Percentiles rank a stretch among this genome's conserved stretches.
Conservation (phyloP, 768 basidiomycete genomes). For the Lenzites betulinus region DNA sequence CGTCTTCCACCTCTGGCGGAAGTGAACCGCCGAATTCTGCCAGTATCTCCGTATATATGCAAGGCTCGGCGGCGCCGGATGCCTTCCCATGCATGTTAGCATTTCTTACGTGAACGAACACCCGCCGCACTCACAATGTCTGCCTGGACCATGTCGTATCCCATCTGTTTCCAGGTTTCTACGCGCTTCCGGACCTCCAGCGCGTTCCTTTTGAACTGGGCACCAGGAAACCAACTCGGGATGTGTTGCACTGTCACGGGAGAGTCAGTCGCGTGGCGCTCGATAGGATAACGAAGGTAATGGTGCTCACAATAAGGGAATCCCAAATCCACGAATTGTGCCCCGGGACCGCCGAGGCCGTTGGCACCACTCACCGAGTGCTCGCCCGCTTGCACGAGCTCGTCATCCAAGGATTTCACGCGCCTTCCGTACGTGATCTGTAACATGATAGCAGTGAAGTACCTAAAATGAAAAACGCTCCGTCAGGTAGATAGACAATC, state of each 20-base stretch:
- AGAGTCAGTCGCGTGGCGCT: background rate
- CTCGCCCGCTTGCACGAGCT: conserved; percentile 26
- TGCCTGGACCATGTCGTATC: background rate
- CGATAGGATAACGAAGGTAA: background rate
- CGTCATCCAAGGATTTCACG: conserved; percentile 31
- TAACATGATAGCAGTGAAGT: conserved; percentile 28
- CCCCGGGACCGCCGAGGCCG: conserved; percentile 19
- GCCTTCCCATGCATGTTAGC: background rate
- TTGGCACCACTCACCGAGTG: conserved; percentile 14
- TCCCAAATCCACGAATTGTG: conserved; percentile 27
- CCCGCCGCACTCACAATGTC: background rate
- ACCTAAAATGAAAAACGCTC: conserved; percentile 15
- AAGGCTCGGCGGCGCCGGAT: background rate
- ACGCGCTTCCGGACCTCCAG: background rate
- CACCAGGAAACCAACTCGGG: conserved; percentile 12
- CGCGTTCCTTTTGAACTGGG: conserved; percentile 20
- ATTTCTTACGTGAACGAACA: background rate
- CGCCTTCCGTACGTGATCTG: conserved; percentile 34
- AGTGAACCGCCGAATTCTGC: background rate
- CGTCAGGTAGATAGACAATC: background rate
- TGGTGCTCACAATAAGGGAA: conserved; percentile 13
- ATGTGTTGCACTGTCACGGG: background rate
- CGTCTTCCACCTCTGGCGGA: background rate
- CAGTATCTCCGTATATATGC: background rate
- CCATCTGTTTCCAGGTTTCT: background rate